phyloP scores from a whole-genome alignment of 1,284 basidiomycete genomes.

The Irpex sp. region DNA sequence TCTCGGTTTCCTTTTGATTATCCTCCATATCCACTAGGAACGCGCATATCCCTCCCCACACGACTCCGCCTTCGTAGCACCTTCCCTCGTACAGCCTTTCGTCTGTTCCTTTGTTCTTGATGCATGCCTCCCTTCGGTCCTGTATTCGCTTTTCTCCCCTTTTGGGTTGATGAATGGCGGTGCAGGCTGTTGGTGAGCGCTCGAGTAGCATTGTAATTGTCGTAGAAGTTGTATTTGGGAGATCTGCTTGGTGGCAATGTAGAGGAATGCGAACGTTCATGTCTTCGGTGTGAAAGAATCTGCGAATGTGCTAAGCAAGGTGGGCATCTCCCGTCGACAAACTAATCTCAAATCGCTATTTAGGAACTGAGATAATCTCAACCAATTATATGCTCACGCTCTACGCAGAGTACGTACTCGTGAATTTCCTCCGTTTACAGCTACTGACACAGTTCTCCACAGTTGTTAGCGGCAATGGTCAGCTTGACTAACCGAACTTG shows the following conservation, averaged over 20 bases:
- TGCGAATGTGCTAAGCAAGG: neutral
- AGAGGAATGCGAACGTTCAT: conserved; percentile 3
- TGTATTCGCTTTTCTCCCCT: conserved; percentile 32
- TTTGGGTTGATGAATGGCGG: conserved; percentile 35
- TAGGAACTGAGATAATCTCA: too few relatives aligned
- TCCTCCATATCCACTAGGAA: neutral
- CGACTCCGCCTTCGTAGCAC: conserved; percentile 14
- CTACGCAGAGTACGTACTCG: too few relatives aligned
- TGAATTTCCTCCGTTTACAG: too few relatives aligned
- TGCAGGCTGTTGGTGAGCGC: conserved; percentile 35
- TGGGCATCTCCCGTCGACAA: too few relatives aligned
- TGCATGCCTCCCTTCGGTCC: conserved; percentile 24
- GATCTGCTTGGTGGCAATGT: neutral
- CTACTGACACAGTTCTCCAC: too few relatives aligned
- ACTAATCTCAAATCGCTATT: too few relatives aligned
- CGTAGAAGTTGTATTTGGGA: neutral
- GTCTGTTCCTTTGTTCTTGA: conserved; percentile 13
- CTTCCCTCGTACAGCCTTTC: conserved; percentile 6
- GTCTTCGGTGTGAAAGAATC: neutral
- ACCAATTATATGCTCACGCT: too few relatives aligned
- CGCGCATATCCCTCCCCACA: conserved; percentile 11
- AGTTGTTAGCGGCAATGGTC: too few relatives aligned
- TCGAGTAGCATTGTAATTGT: conserved; percentile 15
- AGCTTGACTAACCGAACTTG: too few relatives aligned
- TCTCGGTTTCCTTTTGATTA: conserved; percentile 2